Evolutionary conservation across 108 stramenopile species (phyloP).

Genomic region (Nitzschia sp.): DNA sequence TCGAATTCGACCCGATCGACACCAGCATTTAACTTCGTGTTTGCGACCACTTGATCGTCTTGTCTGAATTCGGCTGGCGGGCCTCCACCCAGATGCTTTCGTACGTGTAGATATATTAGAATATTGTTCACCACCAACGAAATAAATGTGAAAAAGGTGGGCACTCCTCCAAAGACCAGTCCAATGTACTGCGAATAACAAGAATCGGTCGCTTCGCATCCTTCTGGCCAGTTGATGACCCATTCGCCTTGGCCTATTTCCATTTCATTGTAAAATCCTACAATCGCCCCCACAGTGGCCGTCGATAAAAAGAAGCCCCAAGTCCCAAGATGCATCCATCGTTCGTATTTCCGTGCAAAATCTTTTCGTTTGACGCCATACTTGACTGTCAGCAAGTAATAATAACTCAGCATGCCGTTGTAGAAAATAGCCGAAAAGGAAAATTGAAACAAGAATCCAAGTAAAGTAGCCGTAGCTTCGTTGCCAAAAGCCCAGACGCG

Average conservation of each 20-base stretch:
- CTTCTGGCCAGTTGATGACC: background rate
- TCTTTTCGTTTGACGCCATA: background rate
- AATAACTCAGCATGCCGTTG: constrained; percentile 23
- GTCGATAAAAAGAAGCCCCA: background rate
- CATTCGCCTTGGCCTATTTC: constrained; percentile 7
- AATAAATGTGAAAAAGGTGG: background rate
- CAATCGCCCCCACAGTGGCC: background rate
- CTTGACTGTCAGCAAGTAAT: constrained; percentile 18
- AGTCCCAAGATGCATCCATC: background rate
- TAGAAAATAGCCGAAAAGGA: constrained; percentile 17
- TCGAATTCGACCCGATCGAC: too few relatives aligned
- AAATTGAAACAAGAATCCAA: constrained; percentile 23
- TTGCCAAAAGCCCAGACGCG: constrained; percentile 24
- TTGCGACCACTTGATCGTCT: too few relatives aligned
- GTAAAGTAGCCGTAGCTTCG: constrained; percentile 15
- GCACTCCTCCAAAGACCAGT: background rate
- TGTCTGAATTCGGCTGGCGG: too few relatives aligned
- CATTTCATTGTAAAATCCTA: background rate
- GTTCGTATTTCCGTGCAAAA: constrained; percentile 5
- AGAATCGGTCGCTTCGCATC: too few relatives aligned
- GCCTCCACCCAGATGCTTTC: too few relatives aligned
- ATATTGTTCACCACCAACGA: background rate
- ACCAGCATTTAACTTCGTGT: too few relatives aligned
- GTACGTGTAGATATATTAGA: background rate
- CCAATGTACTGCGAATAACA: background rate